Base-by-base conservation (phyloP, 148 eudicot species). In the Silene latifolia region DNA sequence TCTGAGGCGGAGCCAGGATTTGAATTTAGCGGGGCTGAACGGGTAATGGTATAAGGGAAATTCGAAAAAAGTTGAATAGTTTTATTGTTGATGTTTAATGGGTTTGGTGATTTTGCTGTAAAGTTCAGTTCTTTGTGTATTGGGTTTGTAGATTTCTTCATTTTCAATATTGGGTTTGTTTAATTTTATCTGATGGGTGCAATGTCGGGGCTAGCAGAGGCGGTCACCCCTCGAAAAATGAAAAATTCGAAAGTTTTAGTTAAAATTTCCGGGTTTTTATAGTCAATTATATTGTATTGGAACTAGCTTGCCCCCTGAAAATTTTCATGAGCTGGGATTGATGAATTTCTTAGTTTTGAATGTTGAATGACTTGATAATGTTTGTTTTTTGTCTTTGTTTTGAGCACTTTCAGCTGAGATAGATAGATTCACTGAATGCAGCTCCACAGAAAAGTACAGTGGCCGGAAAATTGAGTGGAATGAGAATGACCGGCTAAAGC, bases 401-500 rank as follows among this genome's bases (percentile, higher is more conserved):
- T 69, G 71, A 48, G 10, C 78, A 64, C 63, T 42, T 64, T 81
- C 79, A 95, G 97, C 81, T 64, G 79, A 72, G 75, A 73, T 95
- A 81, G 97, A 95, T 87, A 89, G 93, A 76, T 89, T 78, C 80
- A 95, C 89, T 69, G 78, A 62, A 23, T 95, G 97, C 79, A 84
- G 77, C 78, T 76, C 91, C 47, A 90, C 93, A 3, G 87, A 90
- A 24, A 77, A 84, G 80, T 95, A 95, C 79, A 83, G 84, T 75
- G 91, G 97, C 48, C 75, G 80, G 69, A 86, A 79, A 85, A 78
- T 80, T 25, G 72, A 79, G 65, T 80, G 88, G 87, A 78, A 8
- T 64, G 57, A 74, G 42, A 66, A 48, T 51, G 56, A 51, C 17
- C 17, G 29, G 63, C 53, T 19, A 20, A 59, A 8, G 63, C 71